Conservation (phyloP, 139 green algal genomes). For the Auxenochlorella pyrenoidosa region DNA sequence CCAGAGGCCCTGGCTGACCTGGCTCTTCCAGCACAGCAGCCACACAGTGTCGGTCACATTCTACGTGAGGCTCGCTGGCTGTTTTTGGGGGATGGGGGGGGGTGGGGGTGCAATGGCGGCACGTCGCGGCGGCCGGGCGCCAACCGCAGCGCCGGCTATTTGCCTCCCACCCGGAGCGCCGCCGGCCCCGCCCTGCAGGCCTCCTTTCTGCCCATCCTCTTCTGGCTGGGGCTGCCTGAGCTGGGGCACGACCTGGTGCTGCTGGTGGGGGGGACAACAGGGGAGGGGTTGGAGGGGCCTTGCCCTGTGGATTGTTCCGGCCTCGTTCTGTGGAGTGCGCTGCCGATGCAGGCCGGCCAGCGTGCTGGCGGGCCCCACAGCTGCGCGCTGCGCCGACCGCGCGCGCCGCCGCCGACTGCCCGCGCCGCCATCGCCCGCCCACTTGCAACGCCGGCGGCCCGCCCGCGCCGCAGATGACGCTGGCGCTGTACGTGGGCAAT, state of each 20-base stretch:
- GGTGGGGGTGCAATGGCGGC: not conserved
- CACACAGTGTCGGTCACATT: constrained; percentile 52
- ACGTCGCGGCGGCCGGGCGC: not conserved
- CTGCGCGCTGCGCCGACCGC: too few species aligned
- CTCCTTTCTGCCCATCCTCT: constrained; percentile 37
- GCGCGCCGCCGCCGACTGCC: too few species aligned
- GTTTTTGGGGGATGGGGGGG: not conserved
- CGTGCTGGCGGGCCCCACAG: too few species aligned
- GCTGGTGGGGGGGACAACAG: not conserved
- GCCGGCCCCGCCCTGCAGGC: constrained; percentile 9
- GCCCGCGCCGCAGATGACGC: constrained; percentile 40
- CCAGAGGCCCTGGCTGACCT: constrained; percentile 39
- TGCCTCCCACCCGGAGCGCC: not conserved
- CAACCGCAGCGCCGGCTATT: not conserved
- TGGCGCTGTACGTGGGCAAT: constrained; percentile 62
- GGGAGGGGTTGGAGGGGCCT: too few species aligned
- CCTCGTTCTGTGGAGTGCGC: too few species aligned
- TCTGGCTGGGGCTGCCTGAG: constrained; percentile 46
- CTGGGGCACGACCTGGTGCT: constrained; percentile 35
- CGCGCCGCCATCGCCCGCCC: too few species aligned
- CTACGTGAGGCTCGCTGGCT: constrained; percentile 41
- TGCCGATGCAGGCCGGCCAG: too few species aligned
- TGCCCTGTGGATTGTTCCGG: too few species aligned
- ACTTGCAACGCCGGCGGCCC: not conserved
- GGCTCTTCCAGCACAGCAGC: constrained; percentile 41